Percentiles rank a stretch among this genome's conserved stretches.
Conservation (phyloP, 805 yeast genomes). For the Barnettozyma vustinii region DNA sequence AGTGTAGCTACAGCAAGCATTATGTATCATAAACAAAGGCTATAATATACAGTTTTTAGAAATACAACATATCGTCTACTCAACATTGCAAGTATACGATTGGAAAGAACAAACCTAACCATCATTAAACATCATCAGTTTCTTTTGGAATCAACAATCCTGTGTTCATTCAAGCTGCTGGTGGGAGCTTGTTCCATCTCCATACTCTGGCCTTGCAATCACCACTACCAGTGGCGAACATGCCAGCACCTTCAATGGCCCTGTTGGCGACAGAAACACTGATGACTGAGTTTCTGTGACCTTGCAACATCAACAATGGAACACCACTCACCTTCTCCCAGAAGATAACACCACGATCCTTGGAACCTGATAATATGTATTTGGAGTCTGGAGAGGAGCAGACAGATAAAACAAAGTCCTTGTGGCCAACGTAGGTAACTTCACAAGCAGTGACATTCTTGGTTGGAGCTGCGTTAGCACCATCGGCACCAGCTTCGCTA, state of each 20-base stretch:
- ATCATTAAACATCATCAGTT: neutral
- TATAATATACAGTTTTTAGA: constrained; percentile 1
- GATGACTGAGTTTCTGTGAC: constrained; percentile 93
- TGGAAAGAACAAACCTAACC: neutral
- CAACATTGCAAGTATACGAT: neutral
- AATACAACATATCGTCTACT: neutral
- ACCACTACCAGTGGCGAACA: constrained; percentile 96
- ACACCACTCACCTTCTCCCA: constrained; percentile 94
- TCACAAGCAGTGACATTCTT: constrained; percentile 60
- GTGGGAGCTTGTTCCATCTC: constrained; percentile 60
- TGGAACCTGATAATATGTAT: constrained; percentile 89
- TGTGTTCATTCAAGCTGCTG: constrained; percentile 9
- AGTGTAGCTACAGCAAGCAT: neutral
- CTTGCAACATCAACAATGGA: constrained; percentile 92
- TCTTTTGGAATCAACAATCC: constrained; percentile 4
- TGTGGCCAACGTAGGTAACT: constrained; percentile 92
- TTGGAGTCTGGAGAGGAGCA: constrained; percentile 91
- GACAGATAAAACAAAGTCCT: constrained; percentile 90
- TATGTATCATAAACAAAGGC: neutral
- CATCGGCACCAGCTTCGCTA: constrained; percentile 36
- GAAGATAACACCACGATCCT: constrained; percentile 94
- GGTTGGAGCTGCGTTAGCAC: constrained; percentile 34
- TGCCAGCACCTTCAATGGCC: constrained; percentile 65
- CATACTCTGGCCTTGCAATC: constrained; percentile 97
- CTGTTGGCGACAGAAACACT: constrained; percentile 88